These are phyloP conservation scores for Lyophyllum semitale DNA, from an alignment of 768 basidiomycete genomes.

Conservation along the genomic window DNA sequence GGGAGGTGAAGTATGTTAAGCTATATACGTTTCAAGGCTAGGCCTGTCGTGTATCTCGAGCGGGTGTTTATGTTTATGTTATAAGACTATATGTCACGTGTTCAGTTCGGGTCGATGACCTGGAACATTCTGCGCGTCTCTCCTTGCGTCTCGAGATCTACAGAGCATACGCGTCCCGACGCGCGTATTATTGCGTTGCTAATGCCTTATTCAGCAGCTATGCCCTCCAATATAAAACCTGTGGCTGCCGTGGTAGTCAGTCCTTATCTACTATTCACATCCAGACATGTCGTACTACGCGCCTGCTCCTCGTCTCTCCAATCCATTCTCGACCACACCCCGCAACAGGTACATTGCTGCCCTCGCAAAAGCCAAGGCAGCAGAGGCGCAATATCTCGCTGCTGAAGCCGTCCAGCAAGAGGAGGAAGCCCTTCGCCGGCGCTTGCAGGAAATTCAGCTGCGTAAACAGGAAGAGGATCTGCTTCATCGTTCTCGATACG, in stretches of 20 bases:
- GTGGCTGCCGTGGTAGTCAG: not conserved
- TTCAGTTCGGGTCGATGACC: too few relatives aligned
- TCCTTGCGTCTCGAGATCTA: constrained; percentile 15
- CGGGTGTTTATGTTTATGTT: not conserved
- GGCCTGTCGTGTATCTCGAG: not conserved
- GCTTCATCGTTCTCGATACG: constrained; percentile 3
- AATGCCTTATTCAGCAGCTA: constrained; percentile 13
- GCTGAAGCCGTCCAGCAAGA: constrained; percentile 32
- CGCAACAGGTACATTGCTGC: constrained; percentile 39
- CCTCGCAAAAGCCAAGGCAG: constrained; percentile 35
- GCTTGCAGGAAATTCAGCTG: constrained; percentile 22
- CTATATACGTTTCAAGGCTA: constrained; percentile 54
- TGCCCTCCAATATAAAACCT: constrained; percentile 22
- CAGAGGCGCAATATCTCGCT: constrained; percentile 38
- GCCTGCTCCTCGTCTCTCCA: not conserved
- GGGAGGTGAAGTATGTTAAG: constrained; percentile 79
- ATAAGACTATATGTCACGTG: too few relatives aligned
- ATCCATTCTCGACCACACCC: constrained; percentile 14
- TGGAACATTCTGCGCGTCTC: constrained; percentile 16
- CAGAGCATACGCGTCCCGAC: constrained; percentile 18
- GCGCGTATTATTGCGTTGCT: constrained; percentile 22
- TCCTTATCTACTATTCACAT: not conserved
- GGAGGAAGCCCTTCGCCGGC: constrained; percentile 29
- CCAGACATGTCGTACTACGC: constrained; percentile 20
- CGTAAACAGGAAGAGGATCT: constrained; percentile 13